Conservation (phyloP, 1,284 basidiomycete genomes). For the Amylostereum chailletii region DNA sequence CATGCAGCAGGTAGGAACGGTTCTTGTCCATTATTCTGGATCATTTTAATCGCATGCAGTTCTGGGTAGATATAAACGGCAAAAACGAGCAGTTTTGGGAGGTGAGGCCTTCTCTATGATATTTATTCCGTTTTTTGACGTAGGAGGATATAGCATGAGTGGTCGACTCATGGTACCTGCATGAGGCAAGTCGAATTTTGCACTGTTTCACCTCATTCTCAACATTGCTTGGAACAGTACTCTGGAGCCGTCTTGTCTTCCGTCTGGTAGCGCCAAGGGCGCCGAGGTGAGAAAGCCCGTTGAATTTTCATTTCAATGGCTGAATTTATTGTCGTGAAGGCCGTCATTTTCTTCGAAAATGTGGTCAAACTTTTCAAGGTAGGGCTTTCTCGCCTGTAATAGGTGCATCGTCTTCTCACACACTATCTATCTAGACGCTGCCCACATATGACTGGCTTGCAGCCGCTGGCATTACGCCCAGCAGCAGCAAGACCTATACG, state of each 20-base stretch:
- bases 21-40: background rate
- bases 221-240: slow-evolving; percentile 33
- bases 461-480: slow-evolving; percentile 65
- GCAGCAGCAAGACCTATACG: slow-evolving; percentile 29
- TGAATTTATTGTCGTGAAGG: slow-evolving; percentile 26
- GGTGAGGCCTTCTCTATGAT: slow-evolving; percentile 58
- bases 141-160: slow-evolving; percentile 44
- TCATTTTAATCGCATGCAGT: background rate
- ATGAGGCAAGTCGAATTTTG: too few species aligned
- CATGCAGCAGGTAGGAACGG: slow-evolving; percentile 44
- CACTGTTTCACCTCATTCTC: too few species aligned
- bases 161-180: slow-evolving; percentile 69
- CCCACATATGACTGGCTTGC: slow-evolving; percentile 69
- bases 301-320: background rate
- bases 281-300: slow-evolving; percentile 36
- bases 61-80: too few species aligned
- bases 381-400: too few species aligned
- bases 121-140: too few species aligned
- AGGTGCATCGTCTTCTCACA: too few species aligned
- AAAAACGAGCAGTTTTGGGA: slow-evolving; percentile 39
- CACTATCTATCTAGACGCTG: slow-evolving; percentile 27
- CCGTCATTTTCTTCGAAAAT: slow-evolving; percentile 65
- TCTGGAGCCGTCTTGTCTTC: slow-evolving; percentile 49
- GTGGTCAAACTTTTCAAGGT: slow-evolving; percentile 52
- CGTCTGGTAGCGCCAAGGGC: slow-evolving; percentile 44